These are phyloP conservation scores for Epichloe glyceriae DNA, from an alignment of 2,329 filamentous ascomycete genomes.

Conservation along the genomic window DNA sequence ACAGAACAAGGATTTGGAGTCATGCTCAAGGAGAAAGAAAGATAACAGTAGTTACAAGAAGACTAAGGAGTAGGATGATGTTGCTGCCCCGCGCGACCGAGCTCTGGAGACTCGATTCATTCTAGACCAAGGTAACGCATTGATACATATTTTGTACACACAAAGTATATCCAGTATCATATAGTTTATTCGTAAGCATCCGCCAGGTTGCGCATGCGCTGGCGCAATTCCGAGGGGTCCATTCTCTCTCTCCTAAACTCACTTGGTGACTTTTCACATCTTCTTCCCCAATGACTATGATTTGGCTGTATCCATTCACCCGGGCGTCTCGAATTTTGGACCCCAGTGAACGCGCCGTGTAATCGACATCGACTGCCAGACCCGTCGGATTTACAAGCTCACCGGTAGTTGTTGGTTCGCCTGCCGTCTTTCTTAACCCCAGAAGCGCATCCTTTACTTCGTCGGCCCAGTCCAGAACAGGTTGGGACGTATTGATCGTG, in stretches of 20 bases:
- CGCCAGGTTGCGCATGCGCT: slow-evolving; percentile 31
- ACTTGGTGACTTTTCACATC: slow-evolving; percentile 49
- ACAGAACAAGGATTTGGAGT: background rate
- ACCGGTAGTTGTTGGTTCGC: slow-evolving; percentile 24
- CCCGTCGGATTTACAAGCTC: slow-evolving; percentile 42
- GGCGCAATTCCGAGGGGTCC: slow-evolving; percentile 30
- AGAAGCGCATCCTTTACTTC: slow-evolving; percentile 36
- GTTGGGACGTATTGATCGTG: slow-evolving; percentile 51
- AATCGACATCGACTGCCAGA: slow-evolving; percentile 59
- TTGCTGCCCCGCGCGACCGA: background rate
- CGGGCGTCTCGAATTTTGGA: slow-evolving; percentile 65
- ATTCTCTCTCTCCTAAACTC: slow-evolving; percentile 27
- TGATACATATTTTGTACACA: background rate
- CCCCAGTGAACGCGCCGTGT: slow-evolving; percentile 44
- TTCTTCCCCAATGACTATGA: slow-evolving; percentile 58
- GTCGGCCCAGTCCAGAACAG: slow-evolving; percentile 37
- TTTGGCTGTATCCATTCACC: slow-evolving; percentile 56
- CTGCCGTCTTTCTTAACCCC: slow-evolving; percentile 26
- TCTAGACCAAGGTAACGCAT: background rate
- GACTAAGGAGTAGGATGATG: background rate
- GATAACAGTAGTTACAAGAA: background rate
- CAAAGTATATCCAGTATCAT: background rate
- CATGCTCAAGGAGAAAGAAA: background rate
- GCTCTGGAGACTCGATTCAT: background rate
- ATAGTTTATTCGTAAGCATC: slow-evolving; percentile 32